These are phyloP conservation scores for Millerozyma miso DNA, from an alignment of 805 yeast genomes.

Conservation along the genomic window DNA sequence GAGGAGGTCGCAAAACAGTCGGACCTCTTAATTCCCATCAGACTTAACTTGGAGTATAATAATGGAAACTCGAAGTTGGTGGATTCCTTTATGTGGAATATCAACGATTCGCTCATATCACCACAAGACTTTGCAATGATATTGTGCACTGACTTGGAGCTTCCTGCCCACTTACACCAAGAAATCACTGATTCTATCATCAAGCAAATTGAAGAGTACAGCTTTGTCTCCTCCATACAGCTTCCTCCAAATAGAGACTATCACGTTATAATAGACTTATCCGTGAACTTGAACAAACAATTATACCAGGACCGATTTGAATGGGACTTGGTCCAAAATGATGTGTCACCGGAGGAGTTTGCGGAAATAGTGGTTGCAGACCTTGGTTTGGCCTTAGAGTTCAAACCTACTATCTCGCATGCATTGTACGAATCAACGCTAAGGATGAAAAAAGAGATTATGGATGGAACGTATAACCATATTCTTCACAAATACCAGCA, in stretches of 20 bases:
- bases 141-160: constrained; percentile 78
- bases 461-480: constrained; percentile 51
- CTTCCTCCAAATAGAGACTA: constrained; percentile 55
- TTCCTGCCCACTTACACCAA: constrained; percentile 60
- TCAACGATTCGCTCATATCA: constrained; percentile 58
- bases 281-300: constrained; percentile 77
- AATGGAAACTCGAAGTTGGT: constrained; percentile 44
- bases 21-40: constrained; percentile 60
- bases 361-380: constrained; percentile 81
- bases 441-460: constrained; percentile 73
- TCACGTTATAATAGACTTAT: constrained; percentile 75
- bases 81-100: constrained; percentile 73
- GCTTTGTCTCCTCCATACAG: constrained; percentile 57
- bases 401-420: constrained; percentile 84
- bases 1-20: constrained; percentile 21
- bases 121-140: constrained; percentile 74
- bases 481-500: constrained; percentile 42
- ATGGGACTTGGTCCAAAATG: constrained; percentile 68
- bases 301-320: constrained; percentile 90
- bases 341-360: constrained; percentile 75
- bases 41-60: constrained; percentile 57
- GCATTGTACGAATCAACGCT: constrained; percentile 77
- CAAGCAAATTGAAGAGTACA: constrained; percentile 76
- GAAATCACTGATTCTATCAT: constrained; percentile 67
- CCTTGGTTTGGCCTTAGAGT: constrained; percentile 79